These are phyloP conservation scores for Nitzschia sp. DNA, from an alignment of 108 stramenopile genomes.

Conservation along the genomic window DNA sequence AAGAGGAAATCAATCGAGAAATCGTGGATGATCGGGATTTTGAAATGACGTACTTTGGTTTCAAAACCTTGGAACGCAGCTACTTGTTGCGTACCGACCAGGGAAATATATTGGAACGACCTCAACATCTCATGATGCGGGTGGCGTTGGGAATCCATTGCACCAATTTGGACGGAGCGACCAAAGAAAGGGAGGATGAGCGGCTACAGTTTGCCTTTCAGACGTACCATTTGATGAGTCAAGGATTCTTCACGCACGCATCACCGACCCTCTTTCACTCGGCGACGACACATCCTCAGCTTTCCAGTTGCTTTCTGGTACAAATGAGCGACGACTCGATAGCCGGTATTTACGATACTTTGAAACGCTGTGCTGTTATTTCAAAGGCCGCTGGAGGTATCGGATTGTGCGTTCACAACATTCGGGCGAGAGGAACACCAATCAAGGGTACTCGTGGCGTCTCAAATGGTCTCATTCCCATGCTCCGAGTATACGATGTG, in stretches of 20 bases:
- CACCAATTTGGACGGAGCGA: conserved; percentile 7
- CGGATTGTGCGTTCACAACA: conserved; percentile 92
- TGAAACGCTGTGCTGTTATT: conserved; percentile 93
- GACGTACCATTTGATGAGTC: conserved; percentile 94
- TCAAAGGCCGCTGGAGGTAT: conserved; percentile 97
- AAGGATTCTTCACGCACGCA: conserved; percentile 95
- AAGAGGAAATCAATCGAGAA: conserved; percentile 58
- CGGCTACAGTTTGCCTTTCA: conserved; percentile 87
- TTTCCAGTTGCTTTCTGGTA: conserved; percentile 93
- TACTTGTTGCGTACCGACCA: conserved; percentile 73
- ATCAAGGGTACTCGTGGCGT: conserved; percentile 94
- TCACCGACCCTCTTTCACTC: conserved; percentile 97
- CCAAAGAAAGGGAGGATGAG: conserved; percentile 48
- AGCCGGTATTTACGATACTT: conserved; percentile 95
- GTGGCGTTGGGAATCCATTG: conserved; percentile 97
- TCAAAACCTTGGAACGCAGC: conserved; percentile 93
- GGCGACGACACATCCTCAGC: conserved; percentile 94
- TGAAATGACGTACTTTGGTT: conserved; percentile 94
- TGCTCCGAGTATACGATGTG: conserved; percentile 97
- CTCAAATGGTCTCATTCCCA: conserved; percentile 97
- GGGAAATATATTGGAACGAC: conserved; percentile 77
- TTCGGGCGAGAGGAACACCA: conserved; percentile 89
- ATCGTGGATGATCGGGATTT: conserved; percentile 85
- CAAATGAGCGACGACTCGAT: conserved; percentile 97
- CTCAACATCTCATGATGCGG: conserved; percentile 97